Conservation (phyloP, 169 alveolate species). For the Plasmodium knowlesi region DNA sequence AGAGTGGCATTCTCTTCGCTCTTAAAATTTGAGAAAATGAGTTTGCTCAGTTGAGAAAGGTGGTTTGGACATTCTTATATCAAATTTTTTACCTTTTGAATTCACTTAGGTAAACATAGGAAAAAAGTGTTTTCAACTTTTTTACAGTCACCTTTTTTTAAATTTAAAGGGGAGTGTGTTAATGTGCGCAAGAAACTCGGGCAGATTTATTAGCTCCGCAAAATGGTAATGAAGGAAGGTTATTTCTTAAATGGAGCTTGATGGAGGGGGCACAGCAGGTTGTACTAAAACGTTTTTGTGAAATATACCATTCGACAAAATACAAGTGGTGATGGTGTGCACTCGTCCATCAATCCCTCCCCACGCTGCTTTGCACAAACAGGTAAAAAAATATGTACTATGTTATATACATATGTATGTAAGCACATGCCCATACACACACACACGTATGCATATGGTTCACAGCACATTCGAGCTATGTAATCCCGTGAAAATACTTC, state of each 20-base stretch:
- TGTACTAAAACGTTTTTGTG: neutral
- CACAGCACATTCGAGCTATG: neutral
- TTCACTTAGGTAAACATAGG: neutral
- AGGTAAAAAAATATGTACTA: neutral
- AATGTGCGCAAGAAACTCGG: neutral
- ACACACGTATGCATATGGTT: neutral
- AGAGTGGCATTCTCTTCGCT: neutral
- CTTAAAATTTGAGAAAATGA: too few species aligned
- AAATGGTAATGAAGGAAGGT: neutral
- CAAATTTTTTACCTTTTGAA: neutral
- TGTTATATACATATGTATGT: too few species aligned
- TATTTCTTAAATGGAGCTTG: too few species aligned
- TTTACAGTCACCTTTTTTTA: neutral
- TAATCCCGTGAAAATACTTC: neutral
- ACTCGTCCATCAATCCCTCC: neutral
- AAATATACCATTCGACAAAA: neutral
- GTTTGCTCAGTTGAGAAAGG: neutral
- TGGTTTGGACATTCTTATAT: neutral
- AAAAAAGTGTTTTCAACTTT: neutral
- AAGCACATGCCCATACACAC: neutral
- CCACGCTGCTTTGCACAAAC: neutral
- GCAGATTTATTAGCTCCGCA: neutral
- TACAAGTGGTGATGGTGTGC: neutral
- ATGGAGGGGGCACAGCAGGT: neutral
- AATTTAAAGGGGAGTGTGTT: neutral